A percentile compares a stretch with the other conserved stretches of the same genome.
phyloP scores from a whole-genome alignment of 768 basidiomycete species.

The Aureoboletus auriporus region DNA sequence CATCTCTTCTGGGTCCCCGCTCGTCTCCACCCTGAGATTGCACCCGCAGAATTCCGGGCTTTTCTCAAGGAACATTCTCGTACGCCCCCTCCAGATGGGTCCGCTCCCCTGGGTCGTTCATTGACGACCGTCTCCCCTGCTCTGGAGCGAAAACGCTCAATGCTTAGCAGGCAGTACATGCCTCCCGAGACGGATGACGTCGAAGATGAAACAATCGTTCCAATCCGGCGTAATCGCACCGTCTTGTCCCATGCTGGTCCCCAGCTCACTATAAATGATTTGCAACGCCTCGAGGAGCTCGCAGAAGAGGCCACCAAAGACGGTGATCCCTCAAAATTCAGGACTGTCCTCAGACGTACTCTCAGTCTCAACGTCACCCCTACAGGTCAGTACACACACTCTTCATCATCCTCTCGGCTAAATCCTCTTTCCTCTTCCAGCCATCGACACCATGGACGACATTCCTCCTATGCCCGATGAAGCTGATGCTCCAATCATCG shows the following conservation, averaged over 20 bases:
- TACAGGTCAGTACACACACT: constrained; percentile 57
- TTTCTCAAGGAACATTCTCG: constrained; percentile 93
- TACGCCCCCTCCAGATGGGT: constrained; percentile 48
- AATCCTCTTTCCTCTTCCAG: constrained; percentile 33
- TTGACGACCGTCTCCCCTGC: constrained; percentile 40
- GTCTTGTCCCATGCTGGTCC: constrained; percentile 67
- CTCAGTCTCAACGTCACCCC: constrained; percentile 84
- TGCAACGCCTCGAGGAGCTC: constrained; percentile 91
- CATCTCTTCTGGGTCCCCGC: constrained; percentile 99
- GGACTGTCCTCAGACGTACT: constrained; percentile 77
- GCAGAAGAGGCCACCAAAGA: constrained; percentile 86
- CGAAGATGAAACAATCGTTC: constrained; percentile 68
- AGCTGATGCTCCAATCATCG: constrained; percentile 84
- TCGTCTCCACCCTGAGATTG: constrained; percentile 93
- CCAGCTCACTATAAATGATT: constrained; percentile 86
- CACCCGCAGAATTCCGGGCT: constrained; percentile 90
- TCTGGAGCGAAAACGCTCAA: constrained; percentile 83
- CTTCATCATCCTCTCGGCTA: constrained; percentile 16
- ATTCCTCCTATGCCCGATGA: constrained; percentile 71
- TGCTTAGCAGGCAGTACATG: constrained; percentile 92
- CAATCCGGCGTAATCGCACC: constrained; percentile 64
- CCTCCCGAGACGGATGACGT: constrained; percentile 75
- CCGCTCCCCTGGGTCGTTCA: constrained; percentile 38
- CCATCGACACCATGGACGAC: constrained; percentile 64
- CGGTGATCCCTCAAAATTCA: constrained; percentile 77